Percentiles rank a stretch among this genome's conserved stretches.
Evolutionary conservation across 352 stramenopile genomes (phyloP).

Genomic region (Phytophthora crassamura): DNA sequence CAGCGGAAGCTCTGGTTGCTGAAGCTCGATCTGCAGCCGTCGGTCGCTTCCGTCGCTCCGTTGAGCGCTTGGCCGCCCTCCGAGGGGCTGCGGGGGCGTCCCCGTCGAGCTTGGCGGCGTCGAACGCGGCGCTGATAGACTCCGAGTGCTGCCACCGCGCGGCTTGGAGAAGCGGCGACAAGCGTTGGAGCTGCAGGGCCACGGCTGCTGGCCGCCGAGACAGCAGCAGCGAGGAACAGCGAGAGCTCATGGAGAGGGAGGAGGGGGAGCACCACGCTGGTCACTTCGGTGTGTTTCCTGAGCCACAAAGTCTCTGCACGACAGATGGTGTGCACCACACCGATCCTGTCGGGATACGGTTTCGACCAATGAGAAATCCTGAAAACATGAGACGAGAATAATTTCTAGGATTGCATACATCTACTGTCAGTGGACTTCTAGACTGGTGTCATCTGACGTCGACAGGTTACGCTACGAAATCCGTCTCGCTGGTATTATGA

Average conservation of each 20-base stretch:
- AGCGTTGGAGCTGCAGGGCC: slow-evolving; percentile 8
- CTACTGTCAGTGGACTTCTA: no score
- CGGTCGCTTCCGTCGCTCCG: slow-evolving; percentile 37
- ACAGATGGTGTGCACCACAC: not conserved
- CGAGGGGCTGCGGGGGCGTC: slow-evolving; percentile 6
- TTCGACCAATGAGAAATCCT: slow-evolving; percentile 6
- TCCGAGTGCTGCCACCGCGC: slow-evolving; percentile 26
- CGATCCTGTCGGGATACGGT: not conserved
- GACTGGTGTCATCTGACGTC: no score
- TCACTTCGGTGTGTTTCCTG: not conserved
- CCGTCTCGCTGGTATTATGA: no score
- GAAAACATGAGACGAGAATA: no score
- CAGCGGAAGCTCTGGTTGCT: slow-evolving; percentile 6
- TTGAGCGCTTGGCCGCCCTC: slow-evolving; percentile 24
- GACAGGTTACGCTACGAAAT: no score
- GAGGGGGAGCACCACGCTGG: not conserved
- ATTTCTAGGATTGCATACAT: no score
- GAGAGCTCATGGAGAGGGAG: slow-evolving; percentile 10
- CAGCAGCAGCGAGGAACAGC: slow-evolving; percentile 26
- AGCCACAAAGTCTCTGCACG: slow-evolving; percentile 1
- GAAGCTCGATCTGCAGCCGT: slow-evolving; percentile 10
- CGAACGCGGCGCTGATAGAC: slow-evolving; percentile 17
- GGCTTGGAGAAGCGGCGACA: slow-evolving; percentile 19
- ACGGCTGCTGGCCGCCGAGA: slow-evolving; percentile 14
- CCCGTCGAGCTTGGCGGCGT: slow-evolving; percentile 29